Evolutionary conservation across 768 basidiomycete species (phyloP).

Genomic region (Termitomyces sp.): DNA sequence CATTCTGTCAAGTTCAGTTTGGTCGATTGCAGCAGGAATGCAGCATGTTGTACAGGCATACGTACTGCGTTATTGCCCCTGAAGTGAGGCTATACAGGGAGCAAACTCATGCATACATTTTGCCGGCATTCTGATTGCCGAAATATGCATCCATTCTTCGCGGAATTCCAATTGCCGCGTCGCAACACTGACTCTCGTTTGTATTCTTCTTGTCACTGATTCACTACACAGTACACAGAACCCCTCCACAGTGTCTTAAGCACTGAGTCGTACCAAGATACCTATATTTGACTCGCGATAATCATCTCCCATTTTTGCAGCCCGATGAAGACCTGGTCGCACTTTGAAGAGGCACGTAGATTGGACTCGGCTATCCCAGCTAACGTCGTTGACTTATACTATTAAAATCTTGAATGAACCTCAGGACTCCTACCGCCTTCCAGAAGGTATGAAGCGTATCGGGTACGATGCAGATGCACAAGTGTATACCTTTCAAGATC

Average conservation of each 20-base stretch:
- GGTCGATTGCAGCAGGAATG: background rate
- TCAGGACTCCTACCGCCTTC: constrained; percentile 34
- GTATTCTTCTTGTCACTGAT: background rate
- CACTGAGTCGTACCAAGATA: background rate
- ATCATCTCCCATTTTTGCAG: background rate
- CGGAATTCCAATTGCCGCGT: background rate
- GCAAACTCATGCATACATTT: background rate
- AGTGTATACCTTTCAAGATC: constrained; percentile 45
- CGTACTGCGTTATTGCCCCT: background rate
- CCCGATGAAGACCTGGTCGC: constrained; percentile 26
- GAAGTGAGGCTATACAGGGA: background rate
- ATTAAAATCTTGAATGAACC: background rate
- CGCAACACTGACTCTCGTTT: background rate
- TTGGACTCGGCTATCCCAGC: background rate
- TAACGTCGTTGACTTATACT: background rate
- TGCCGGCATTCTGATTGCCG: background rate
- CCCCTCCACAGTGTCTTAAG: background rate
- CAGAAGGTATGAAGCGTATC: constrained; percentile 42
- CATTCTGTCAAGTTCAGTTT: constrained; percentile 3
- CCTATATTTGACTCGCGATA: background rate
- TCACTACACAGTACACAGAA: background rate
- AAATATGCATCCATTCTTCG: background rate
- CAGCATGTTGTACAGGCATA: constrained; percentile 1
- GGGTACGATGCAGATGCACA: constrained; percentile 49
- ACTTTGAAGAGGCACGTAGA: constrained; percentile 28